A percentile compares a stretch with the other conserved stretches of the same genome.
phyloP scores from a whole-genome alignment of 371 early-diverging fungal species.

The Gilbertella persicaria region DNA sequence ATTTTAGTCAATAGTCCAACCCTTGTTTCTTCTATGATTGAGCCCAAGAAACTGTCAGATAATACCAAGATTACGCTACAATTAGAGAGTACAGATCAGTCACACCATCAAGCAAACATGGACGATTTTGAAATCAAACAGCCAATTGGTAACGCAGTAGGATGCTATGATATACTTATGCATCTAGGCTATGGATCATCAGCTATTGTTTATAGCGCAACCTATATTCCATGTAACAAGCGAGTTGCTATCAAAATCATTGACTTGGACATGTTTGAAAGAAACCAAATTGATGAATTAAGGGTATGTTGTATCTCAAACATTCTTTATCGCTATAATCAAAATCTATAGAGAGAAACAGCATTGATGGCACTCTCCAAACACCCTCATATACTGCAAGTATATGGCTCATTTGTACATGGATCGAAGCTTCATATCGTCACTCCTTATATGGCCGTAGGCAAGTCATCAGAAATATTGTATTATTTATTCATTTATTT shows the following conservation, averaged over 20 bases:
- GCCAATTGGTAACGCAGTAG: conserved; percentile 21
- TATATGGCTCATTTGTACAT: conserved; percentile 81
- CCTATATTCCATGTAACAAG: conserved; percentile 28
- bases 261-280: conserved; percentile 31
- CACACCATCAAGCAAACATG: conserved; percentile 22
- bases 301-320: no score
- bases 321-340: no score
- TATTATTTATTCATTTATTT: neutral
- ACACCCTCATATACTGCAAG: conserved; percentile 83
- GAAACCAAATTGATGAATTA: conserved; percentile 37
- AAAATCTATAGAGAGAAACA: conserved; percentile 67
- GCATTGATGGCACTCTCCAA: conserved; percentile 85
- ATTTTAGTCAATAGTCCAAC: neutral
- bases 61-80: neutral
- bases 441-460: conserved; percentile 80
- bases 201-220: conserved; percentile 75
- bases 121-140: conserved; percentile 35
- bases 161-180: neutral
- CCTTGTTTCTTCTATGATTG: neutral
- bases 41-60: neutral
- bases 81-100: neutral
- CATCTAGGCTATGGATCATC: conserved; percentile 79
- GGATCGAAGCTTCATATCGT: conserved; percentile 80
- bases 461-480: conserved; percentile 36
- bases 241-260: conserved; percentile 31